phyloP scores from a whole-genome alignment of 192 early-diverging fungal species.

The Entomortierella beljakovae region DNA sequence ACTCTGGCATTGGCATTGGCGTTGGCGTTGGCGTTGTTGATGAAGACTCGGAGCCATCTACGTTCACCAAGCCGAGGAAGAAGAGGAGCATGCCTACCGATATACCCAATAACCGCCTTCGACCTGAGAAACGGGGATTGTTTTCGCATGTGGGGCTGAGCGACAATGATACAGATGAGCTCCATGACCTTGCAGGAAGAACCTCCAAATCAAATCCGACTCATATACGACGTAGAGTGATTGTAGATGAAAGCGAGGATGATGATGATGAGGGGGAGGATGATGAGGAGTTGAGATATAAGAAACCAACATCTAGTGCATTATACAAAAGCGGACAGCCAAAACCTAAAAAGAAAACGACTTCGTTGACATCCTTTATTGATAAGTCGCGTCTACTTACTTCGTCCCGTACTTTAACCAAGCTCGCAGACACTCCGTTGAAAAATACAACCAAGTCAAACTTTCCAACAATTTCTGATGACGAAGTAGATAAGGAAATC shows the following conservation, averaged over 20 bases:
- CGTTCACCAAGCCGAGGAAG: background rate
- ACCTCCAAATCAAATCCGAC: background rate
- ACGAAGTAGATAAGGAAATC: conserved; percentile 43
- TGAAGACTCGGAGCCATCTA: background rate
- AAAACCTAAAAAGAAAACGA: background rate
- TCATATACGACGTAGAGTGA: background rate
- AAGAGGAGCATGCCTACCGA: background rate
- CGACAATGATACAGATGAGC: conserved; percentile 9
- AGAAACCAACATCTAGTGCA: background rate
- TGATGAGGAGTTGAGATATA: background rate
- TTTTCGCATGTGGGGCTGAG: background rate
- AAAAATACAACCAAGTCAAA: background rate
- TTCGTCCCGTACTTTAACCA: background rate
- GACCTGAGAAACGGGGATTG: background rate
- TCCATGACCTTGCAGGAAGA: background rate
- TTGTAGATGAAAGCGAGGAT: background rate
- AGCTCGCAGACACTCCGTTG: background rate
- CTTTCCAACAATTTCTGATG: conserved; percentile 28
- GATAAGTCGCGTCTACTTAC: background rate
- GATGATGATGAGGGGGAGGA: conserved; percentile 4
- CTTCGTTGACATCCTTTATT: too few species aligned
- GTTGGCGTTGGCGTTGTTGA: too few species aligned
- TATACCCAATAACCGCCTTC: background rate
- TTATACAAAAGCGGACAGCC: background rate
- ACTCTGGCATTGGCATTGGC: conserved; percentile 5